Conservation (phyloP, 164 flowering plant genomes). For the Tetrastigma voinierianum region DNA sequence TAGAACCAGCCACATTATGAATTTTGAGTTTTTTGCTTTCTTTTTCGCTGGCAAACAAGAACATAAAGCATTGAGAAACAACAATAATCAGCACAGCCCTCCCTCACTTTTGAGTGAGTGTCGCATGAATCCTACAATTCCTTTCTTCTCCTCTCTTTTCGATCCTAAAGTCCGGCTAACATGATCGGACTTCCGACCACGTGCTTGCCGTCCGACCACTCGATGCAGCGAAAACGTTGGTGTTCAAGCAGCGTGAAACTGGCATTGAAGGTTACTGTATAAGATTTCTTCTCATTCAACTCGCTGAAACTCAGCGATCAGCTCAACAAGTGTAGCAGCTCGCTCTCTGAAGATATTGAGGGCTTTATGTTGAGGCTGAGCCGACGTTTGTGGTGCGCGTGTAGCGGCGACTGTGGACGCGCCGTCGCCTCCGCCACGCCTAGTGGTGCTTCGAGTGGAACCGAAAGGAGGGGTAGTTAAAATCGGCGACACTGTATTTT, state of each 20-base stretch:
- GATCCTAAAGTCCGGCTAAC: slow-evolving; percentile 46
- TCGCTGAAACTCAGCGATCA: slow-evolving; percentile 37
- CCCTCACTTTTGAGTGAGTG: neutral
- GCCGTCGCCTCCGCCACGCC: slow-evolving; percentile 12
- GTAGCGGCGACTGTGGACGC: slow-evolving; percentile 24
- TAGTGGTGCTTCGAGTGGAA: slow-evolving; percentile 18
- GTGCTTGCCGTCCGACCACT: slow-evolving; percentile 66
- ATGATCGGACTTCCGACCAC: slow-evolving; percentile 60
- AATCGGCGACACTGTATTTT: slow-evolving; percentile 39
- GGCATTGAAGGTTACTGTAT: slow-evolving; percentile 48
- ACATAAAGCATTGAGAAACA: too few relatives aligned
- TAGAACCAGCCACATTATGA: too few relatives aligned
- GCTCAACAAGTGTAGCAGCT: slow-evolving; percentile 48
- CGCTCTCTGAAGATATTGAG: slow-evolving; percentile 15
- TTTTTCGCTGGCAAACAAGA: too few relatives aligned
- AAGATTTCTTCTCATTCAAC: slow-evolving; percentile 41
- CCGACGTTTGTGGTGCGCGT: slow-evolving; percentile 64
- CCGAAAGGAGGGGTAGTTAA: slow-evolving; percentile 72
- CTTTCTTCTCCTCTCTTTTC: neutral
- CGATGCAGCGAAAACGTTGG: slow-evolving; percentile 37
- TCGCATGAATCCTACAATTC: neutral
- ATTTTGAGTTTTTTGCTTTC: too few relatives aligned
- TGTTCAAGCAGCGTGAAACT: slow-evolving; percentile 33
- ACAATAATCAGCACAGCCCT: neutral
- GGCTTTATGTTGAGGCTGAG: slow-evolving; percentile 42